Evolutionary conservation across 2,329 filamentous ascomycete species (phyloP).

Genomic region (Colletotrichum sublineola): DNA sequence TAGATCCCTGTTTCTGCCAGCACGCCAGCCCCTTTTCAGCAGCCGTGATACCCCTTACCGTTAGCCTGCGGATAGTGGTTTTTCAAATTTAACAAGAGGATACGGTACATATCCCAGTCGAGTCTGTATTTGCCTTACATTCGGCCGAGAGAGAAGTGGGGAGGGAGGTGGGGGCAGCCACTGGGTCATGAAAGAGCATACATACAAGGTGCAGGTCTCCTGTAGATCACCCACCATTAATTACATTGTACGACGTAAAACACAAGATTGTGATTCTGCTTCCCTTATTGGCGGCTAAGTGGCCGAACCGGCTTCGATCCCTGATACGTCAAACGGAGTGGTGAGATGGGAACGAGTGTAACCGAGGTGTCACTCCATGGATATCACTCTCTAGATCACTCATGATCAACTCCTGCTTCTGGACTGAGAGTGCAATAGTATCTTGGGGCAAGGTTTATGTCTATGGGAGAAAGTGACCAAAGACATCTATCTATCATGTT

Average conservation of each 20-base stretch:
- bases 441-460: background rate
- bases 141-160: slow-evolving; percentile 10
- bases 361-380: background rate
- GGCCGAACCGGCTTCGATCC: background rate
- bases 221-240: slow-evolving; percentile 14
- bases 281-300: slow-evolving; percentile 10
- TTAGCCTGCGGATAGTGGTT: no score
- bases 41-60: no score
- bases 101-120: background rate
- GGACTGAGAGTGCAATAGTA: background rate
- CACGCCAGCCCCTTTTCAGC: no score
- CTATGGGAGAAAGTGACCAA: background rate
- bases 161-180: background rate
- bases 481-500: slow-evolving; percentile 6
- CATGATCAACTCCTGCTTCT: slow-evolving; percentile 7
- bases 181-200: background rate
- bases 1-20: no score
- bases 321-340: background rate
- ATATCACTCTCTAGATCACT: background rate
- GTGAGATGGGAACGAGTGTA: slow-evolving; percentile 7
- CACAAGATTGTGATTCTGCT: background rate
- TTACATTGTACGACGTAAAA: slow-evolving; percentile 16
- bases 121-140: slow-evolving; percentile 20
- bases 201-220: slow-evolving; percentile 1
- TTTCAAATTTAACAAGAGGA: no score